Percentiles rank a stretch among this genome's conserved stretches.
phyloP scores from a whole-genome alignment of 805 yeast genomes.

The Teunomyces aglyptinius region DNA sequence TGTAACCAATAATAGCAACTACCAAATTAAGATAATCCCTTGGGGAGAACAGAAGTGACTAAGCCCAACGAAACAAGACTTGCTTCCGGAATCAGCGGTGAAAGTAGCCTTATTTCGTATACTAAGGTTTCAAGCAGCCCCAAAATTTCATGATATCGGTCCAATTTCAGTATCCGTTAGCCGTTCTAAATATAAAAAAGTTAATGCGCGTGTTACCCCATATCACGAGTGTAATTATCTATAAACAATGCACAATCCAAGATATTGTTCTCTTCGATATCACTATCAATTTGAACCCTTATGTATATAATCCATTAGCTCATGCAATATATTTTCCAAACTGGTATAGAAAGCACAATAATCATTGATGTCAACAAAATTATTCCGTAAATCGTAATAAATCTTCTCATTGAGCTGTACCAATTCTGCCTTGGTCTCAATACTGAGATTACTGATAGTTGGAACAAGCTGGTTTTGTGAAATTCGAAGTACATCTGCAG shows the following conservation, averaged over 20 bases:
- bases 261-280: neutral
- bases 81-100: neutral
- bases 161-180: neutral
- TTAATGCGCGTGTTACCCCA: neutral
- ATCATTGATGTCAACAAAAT: constrained; percentile 44
- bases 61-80: neutral
- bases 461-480: neutral
- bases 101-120: too few species aligned
- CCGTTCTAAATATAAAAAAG: neutral
- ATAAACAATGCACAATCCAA: neutral
- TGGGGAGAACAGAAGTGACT: neutral
- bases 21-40: neutral
- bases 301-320: constrained; percentile 38
- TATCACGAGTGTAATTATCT: neutral
- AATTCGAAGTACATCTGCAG: neutral
- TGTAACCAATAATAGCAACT: neutral
- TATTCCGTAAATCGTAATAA: constrained; percentile 39
- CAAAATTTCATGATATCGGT: neutral
- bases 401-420: constrained; percentile 36
- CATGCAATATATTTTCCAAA: constrained; percentile 39
- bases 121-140: too few species aligned
- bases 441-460: constrained; percentile 1
- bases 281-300: neutral
- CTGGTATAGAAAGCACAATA: constrained; percentile 44
- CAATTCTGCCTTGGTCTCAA: constrained; percentile 25